A percentile compares a stretch with the other conserved stretches of the same genome.
Evolutionary conservation across 192 early-diverging fungal genomes (phyloP).

Genomic region (Piromyces finnis): DNA sequence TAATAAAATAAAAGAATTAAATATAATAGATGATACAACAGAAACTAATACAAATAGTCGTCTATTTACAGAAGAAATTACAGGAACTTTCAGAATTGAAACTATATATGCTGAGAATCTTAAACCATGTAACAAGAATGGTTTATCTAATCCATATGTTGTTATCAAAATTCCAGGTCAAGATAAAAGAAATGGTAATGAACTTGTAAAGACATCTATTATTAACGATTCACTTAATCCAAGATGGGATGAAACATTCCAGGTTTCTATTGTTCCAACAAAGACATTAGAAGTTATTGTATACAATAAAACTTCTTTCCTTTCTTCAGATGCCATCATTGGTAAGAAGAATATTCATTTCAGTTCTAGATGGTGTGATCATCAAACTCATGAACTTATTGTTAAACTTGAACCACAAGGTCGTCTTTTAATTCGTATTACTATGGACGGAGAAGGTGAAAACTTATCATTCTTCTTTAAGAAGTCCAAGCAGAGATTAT

Average conservation of each 20-base stretch:
- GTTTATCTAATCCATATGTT: constrained; percentile 25
- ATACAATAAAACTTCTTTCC: constrained; percentile 16
- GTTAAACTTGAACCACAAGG: constrained; percentile 52
- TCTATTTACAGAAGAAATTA: constrained; percentile 5
- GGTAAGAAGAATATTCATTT: constrained; percentile 29
- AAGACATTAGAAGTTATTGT: constrained; percentile 22
- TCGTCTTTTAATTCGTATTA: constrained; percentile 43
- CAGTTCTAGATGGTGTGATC: constrained; percentile 19
- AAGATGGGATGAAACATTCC: constrained; percentile 63
- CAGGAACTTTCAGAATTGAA: constrained; percentile 1
- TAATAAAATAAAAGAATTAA: constrained; percentile 18
- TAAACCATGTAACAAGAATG: constrained; percentile 29
- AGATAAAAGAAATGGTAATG: neutral
- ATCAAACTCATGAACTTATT: constrained; percentile 45
- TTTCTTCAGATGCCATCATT: constrained; percentile 25
- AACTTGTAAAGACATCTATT: constrained; percentile 21
- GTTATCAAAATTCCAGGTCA: constrained; percentile 30
- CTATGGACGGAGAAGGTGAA: constrained; percentile 59
- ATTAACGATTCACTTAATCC: constrained; percentile 52
- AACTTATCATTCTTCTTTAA: constrained; percentile 71
- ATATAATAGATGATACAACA: neutral
- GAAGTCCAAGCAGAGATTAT: constrained; percentile 49
- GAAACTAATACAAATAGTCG: neutral
- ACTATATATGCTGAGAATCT: constrained; percentile 31
- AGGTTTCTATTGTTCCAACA: constrained; percentile 35